These are phyloP conservation scores for Bipolaris zeicola DNA, from an alignment of 2,329 filamentous ascomycete species.

Conservation along the genomic window DNA sequence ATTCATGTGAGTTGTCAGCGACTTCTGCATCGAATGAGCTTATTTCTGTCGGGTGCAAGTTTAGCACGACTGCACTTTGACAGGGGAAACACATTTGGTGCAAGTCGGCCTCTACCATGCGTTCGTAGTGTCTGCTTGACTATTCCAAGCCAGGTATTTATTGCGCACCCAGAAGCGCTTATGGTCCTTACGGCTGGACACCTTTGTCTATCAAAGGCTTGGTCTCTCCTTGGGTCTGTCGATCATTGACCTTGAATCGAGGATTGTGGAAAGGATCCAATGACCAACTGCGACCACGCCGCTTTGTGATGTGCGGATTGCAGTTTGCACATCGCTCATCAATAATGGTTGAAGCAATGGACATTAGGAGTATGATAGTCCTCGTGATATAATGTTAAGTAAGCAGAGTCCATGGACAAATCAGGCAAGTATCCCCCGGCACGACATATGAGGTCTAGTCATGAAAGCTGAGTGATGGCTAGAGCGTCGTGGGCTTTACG, in stretches of 20 bases:
- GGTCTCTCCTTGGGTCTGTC: background rate
- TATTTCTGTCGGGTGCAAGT: background rate
- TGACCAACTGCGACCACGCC: conserved; percentile 5
- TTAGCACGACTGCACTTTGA: background rate
- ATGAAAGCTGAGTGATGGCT: conserved; percentile 6
- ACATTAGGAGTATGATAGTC: background rate
- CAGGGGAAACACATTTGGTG: background rate
- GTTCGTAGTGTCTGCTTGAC: background rate
- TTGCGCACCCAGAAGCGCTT: background rate
- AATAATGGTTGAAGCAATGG: background rate
- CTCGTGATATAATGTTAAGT: conserved; percentile 14
- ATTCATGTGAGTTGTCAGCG: background rate
- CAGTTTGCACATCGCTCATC: conserved; percentile 7
- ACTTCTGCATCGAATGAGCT: background rate
- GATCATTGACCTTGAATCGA: conserved; percentile 7
- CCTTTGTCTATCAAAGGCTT: background rate
- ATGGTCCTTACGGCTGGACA: background rate
- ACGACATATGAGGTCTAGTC: conserved; percentile 7
- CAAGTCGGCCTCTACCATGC: background rate
- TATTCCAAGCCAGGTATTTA: background rate
- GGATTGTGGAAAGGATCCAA: conserved; percentile 9
- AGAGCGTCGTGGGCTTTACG: conserved; percentile 2
- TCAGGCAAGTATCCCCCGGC: conserved; percentile 4
- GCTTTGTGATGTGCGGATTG: conserved; percentile 7
- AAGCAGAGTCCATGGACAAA: background rate